These are phyloP conservation scores for Prunus armeniaca DNA, from an alignment of 306 rosid species.

Conservation along the genomic window DNA sequence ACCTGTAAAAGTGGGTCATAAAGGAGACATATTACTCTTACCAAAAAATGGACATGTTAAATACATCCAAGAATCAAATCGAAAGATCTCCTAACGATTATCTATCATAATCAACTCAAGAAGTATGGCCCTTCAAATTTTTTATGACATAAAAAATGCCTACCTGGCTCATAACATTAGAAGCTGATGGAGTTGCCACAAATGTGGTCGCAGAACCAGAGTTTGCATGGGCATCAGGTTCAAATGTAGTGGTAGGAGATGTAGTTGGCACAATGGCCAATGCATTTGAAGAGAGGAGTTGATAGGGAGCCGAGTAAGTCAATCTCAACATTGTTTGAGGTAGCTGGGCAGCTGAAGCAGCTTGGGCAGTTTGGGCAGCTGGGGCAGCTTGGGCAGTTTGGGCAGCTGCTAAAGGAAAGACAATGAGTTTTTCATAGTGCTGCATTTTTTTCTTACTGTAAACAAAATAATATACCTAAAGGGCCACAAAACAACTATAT, in stretches of 20 bases:
- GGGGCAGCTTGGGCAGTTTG: not conserved
- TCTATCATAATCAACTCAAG: not conserved
- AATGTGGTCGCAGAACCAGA: constrained; percentile 47
- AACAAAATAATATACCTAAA: not conserved
- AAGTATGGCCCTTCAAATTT: not conserved
- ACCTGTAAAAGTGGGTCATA: not conserved
- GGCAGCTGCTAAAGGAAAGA: constrained; percentile 48
- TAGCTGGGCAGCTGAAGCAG: constrained; percentile 56
- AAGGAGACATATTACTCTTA: not conserved
- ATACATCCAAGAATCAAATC: constrained; percentile 4
- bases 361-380: constrained; percentile 24
- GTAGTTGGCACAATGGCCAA: constrained; percentile 69
- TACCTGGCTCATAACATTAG: constrained; percentile 66
- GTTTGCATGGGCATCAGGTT: constrained; percentile 32
- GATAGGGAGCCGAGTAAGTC: constrained; percentile 80
- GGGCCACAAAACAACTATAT: not conserved
- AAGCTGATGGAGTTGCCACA: constrained; percentile 36
- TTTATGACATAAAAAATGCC: constrained; percentile 4
- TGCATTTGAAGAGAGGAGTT: constrained; percentile 60
- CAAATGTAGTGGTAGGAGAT: constrained; percentile 41
- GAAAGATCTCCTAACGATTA: not conserved
- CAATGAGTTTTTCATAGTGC: constrained; percentile 21
- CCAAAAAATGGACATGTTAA: not conserved
- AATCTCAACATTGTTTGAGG: constrained; percentile 58
- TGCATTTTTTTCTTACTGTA: constrained; percentile 5